phyloP scores from a whole-genome alignment of 225 moss, liverwort and hornwort species.

The Marchantia polymorpha region DNA sequence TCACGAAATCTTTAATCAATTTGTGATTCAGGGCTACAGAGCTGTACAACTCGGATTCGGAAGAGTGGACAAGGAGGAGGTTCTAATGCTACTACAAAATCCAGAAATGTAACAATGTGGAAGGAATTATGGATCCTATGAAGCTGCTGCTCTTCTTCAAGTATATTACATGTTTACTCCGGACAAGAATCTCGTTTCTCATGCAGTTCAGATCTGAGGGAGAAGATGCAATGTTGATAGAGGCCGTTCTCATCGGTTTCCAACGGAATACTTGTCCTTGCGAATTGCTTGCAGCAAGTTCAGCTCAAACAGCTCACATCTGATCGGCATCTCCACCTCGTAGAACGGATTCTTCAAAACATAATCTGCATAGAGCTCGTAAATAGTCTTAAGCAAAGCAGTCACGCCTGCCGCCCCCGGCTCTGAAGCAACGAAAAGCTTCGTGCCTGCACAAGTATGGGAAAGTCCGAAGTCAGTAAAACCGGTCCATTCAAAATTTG shows the following conservation, averaged over 20 bases:
- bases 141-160: neutral
- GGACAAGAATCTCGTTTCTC: neutral
- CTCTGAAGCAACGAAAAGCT: constrained; percentile 77
- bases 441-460: constrained; percentile 54
- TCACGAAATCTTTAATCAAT: neutral
- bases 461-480: neutral
- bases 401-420: constrained; percentile 61
- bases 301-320: constrained; percentile 77
- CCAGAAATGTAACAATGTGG: neutral
- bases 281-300: constrained; percentile 69
- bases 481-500: neutral
- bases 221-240: neutral
- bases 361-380: constrained; percentile 81
- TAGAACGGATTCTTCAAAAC: constrained; percentile 88
- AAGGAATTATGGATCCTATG: neutral
- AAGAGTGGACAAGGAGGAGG: neutral
- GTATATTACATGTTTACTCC: neutral
- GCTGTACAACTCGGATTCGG: neutral
- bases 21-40: neutral
- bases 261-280: constrained; percentile 54
- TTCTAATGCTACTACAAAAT: neutral
- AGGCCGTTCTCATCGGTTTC: constrained; percentile 32
- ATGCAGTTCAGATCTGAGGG: neutral
- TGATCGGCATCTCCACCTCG: constrained; percentile 90
- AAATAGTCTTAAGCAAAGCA: constrained; percentile 55